A percentile compares a stretch with the other conserved stretches of the same genome.
Evolutionary conservation across 306 rosid species (phyloP).

Genomic region (Carpinus fangiana): DNA sequence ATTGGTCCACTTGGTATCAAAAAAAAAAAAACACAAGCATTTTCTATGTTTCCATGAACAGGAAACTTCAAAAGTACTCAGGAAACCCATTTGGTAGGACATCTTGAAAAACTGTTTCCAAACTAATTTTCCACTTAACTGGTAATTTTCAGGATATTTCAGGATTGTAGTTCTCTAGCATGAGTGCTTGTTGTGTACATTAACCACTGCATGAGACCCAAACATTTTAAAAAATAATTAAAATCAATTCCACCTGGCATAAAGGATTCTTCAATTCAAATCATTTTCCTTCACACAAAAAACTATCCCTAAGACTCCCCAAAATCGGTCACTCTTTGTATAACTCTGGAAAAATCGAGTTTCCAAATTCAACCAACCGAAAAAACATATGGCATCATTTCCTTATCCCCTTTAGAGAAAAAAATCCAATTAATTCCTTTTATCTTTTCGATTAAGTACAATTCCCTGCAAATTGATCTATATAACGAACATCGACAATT

Average conservation of each 20-base stretch:
- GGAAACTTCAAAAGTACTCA: background rate
- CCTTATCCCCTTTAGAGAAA: background rate
- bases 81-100: background rate
- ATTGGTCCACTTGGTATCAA: background rate
- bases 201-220: background rate
- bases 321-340: background rate
- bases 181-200: background rate
- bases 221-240: background rate
- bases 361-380: background rate
- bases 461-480: background rate
- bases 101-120: background rate
- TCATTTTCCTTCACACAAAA: background rate
- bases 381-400: background rate
- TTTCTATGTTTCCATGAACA: background rate
- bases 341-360: background rate
- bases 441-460: background rate
- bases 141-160: background rate
- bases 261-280: background rate
- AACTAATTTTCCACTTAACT: background rate
- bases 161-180: background rate
- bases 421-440: background rate
- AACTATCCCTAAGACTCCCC: background rate
- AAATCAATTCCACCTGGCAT: background rate
- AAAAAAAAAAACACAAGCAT: background rate
- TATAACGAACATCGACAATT: background rate